Conservation (phyloP, 192 early-diverging fungal genomes). For the Dimargaris verticillata region DNA sequence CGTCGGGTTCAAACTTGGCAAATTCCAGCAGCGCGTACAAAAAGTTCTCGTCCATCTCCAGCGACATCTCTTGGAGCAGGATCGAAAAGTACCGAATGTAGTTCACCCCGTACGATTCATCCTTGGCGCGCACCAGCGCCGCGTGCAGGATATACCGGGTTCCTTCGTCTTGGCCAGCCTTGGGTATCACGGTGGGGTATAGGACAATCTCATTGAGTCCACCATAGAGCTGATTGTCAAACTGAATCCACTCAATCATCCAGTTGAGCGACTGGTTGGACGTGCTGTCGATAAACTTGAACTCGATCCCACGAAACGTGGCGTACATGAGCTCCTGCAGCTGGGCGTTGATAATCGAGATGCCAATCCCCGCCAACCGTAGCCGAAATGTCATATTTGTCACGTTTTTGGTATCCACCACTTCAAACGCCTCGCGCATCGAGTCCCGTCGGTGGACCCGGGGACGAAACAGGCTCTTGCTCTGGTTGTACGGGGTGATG, state of each 20-base stretch:
- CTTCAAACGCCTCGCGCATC: slow-evolving; percentile 28
- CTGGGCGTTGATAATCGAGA: slow-evolving; percentile 68
- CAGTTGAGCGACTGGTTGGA: slow-evolving; percentile 63
- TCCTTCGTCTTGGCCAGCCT: slow-evolving; percentile 35
- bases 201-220: slow-evolving; percentile 80
- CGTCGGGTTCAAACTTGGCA: slow-evolving; percentile 54
- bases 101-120: slow-evolving; percentile 83
- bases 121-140: slow-evolving; percentile 75
- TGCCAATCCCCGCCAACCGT: slow-evolving; percentile 71
- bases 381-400: slow-evolving; percentile 46
- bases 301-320: slow-evolving; percentile 55
- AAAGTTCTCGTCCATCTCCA: slow-evolving; percentile 91
- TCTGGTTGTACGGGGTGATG: slow-evolving; percentile 45
- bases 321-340: slow-evolving; percentile 79
- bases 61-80: slow-evolving; percentile 78
- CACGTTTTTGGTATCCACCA: slow-evolving; percentile 31
- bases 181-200: slow-evolving; percentile 76
- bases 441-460: slow-evolving; percentile 11
- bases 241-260: slow-evolving; percentile 80
- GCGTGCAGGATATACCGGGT: slow-evolving; percentile 44
- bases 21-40: slow-evolving; percentile 74
- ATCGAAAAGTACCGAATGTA: slow-evolving; percentile 91
- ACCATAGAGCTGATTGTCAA: slow-evolving; percentile 91
- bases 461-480: slow-evolving; percentile 38
- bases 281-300: slow-evolving; percentile 65